Percentiles rank a stretch among this genome's conserved stretches.
phyloP scores from a whole-genome alignment of 345 rosid genomes.

The Pistacia integerrima region DNA sequence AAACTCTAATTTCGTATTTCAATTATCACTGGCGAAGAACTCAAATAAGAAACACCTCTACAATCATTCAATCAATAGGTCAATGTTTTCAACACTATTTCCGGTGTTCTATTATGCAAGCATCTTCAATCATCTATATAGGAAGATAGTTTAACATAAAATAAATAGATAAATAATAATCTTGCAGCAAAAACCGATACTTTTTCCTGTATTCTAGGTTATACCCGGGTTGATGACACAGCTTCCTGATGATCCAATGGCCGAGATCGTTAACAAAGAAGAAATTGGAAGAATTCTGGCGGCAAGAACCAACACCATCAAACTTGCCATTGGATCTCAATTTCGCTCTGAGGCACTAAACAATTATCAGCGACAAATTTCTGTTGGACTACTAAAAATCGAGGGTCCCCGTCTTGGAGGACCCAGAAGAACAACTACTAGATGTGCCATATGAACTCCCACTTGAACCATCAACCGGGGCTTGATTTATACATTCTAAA shows the following conservation, averaged over 20 bases:
- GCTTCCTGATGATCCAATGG: not conserved
- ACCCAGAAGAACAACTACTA: slow-evolving; percentile 60
- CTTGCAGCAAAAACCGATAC: not conserved
- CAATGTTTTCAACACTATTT: not conserved
- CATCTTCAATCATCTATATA: not conserved
- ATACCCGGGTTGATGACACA: not conserved
- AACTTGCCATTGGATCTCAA: not conserved
- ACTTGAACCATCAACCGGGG: slow-evolving; percentile 88
- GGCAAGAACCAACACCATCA: not conserved
- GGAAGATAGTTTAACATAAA: not conserved
- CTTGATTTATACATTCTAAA: slow-evolving; percentile 90
- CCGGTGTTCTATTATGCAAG: too few species aligned
- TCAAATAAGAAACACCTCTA: not conserved
- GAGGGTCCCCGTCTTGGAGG: slow-evolving; percentile 62
- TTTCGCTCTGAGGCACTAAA: not conserved
- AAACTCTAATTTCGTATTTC: not conserved
- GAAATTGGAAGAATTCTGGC: not conserved
- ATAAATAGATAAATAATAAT: not conserved
- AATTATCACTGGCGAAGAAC: not conserved
- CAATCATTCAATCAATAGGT: not conserved
- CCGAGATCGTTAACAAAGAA: not conserved
- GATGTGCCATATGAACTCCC: slow-evolving; percentile 80
- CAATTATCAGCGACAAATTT: slow-evolving; percentile 1
- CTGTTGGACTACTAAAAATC: slow-evolving; percentile 55
- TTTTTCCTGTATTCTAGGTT: not conserved